Percentiles rank a stretch among this genome's conserved stretches.
These are phyloP conservation scores for Coemansia interrupta DNA, from an alignment of 192 early-diverging fungal genomes.

Conservation along the genomic window DNA sequence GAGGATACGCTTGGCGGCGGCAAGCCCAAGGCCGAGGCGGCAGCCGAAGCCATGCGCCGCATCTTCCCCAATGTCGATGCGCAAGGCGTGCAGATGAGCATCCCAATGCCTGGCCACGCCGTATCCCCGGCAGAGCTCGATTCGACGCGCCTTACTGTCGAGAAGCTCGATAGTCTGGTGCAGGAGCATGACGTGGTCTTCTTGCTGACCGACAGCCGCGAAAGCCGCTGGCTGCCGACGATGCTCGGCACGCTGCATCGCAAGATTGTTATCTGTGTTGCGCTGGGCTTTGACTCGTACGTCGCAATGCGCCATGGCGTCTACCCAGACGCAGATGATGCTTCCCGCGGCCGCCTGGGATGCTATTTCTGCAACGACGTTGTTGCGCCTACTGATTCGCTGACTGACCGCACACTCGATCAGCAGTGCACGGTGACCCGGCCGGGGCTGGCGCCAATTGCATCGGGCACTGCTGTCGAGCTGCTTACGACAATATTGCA, in stretches of 20 bases:
- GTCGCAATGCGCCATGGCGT: conserved; percentile 95
- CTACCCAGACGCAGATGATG: conserved; percentile 15
- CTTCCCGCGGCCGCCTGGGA: conserved; percentile 57
- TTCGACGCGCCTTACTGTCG: conserved; percentile 33
- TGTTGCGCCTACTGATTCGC: conserved; percentile 92
- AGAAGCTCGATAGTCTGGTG: conserved; percentile 63
- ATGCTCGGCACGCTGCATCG: conserved; percentile 66
- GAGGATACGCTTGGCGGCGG: conserved; percentile 86
- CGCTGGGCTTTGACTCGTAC: conserved; percentile 93
- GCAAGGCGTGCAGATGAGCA: conserved; percentile 64
- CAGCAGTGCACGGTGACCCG: conserved; percentile 98
- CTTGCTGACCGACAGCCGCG: conserved; percentile 90
- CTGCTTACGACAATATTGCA: conserved; percentile 84
- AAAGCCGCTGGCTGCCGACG: conserved; percentile 94
- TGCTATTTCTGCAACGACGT: conserved; percentile 99
- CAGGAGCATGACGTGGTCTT: conserved; percentile 80
- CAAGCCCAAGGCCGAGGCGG: conserved; percentile 79
- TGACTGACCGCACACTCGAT: conserved; percentile 89
- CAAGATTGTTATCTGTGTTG: conserved; percentile 88
- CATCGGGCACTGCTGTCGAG: conserved; percentile 84
- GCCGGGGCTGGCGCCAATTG: conserved; percentile 89
- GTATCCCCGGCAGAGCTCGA: conserved; percentile 32
- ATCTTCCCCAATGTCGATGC: conserved; percentile 81
- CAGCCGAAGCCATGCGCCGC: conserved; percentile 67
- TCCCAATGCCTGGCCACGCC: conserved; percentile 98